phyloP scores from a whole-genome alignment of 176 grass and related monocot species.

The Cenchrus americanus region DNA sequence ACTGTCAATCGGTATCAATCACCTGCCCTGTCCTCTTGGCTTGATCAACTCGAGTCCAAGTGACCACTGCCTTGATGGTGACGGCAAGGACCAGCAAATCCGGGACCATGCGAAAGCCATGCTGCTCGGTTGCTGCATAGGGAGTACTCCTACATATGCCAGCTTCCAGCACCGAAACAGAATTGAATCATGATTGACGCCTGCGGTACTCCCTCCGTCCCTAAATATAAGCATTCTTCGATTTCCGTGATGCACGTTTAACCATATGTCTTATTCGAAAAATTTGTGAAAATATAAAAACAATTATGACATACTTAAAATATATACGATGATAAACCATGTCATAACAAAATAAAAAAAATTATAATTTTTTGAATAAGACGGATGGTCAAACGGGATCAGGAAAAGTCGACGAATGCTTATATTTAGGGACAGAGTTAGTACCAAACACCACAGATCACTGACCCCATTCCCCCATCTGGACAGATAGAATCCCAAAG shows the following conservation, averaged over 20 bases:
- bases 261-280: no score
- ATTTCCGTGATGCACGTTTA: no score
- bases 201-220: not conserved
- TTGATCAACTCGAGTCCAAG: not conserved
- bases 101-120: slow-evolving; percentile 26
- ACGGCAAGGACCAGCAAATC: not conserved
- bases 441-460: not conserved
- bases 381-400: no score
- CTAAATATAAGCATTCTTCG: no score
- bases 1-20: not conserved
- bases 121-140: not conserved
- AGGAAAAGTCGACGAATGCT: no score
- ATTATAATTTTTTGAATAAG: no score
- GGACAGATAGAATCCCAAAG: not conserved
- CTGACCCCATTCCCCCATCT: not conserved
- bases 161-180: slow-evolving; percentile 19
- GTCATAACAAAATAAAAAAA: no score
- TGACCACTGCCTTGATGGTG: not conserved
- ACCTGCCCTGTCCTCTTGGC: not conserved
- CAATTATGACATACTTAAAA: no score
- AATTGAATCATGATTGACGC: not conserved
- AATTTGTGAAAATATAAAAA: no score
- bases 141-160: not conserved
- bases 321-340: no score
- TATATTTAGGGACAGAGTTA: no score